Evolutionary conservation across 169 alveolate genomes (phyloP).

Genomic region (Babesia sp.): DNA sequence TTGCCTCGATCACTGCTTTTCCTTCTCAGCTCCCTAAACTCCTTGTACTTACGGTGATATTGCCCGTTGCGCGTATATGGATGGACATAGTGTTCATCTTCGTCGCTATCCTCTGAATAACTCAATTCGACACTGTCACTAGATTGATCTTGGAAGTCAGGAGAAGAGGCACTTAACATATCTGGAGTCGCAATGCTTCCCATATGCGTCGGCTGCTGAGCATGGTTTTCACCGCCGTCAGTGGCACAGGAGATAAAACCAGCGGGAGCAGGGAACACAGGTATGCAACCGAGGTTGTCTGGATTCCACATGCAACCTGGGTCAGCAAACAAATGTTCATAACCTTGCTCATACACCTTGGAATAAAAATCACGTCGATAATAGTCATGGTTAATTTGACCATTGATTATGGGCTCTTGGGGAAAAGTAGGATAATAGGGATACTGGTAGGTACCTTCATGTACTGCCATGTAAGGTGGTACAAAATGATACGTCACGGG

Average conservation of each 20-base stretch:
- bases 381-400: conserved; percentile 29
- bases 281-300: background rate
- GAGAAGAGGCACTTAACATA: background rate
- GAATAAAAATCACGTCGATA: conserved; percentile 16
- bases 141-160: background rate
- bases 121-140: background rate
- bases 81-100: background rate
- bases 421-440: background rate
- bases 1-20: background rate
- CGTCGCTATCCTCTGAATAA: conserved; percentile 7
- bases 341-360: conserved; percentile 3
- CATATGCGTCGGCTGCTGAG: background rate
- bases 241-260: conserved; percentile 6
- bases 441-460: background rate
- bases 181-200: background rate
- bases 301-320: background rate
- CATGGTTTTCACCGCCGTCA: background rate
- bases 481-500: background rate
- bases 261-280: background rate
- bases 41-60: background rate
- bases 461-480: background rate
- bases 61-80: background rate
- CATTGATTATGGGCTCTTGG: conserved; percentile 1
- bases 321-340: conserved; percentile 2
- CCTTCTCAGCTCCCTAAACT: background rate